phyloP scores from a whole-genome alignment of 257 asterid genomes.

The Marsdenia floribunda region DNA sequence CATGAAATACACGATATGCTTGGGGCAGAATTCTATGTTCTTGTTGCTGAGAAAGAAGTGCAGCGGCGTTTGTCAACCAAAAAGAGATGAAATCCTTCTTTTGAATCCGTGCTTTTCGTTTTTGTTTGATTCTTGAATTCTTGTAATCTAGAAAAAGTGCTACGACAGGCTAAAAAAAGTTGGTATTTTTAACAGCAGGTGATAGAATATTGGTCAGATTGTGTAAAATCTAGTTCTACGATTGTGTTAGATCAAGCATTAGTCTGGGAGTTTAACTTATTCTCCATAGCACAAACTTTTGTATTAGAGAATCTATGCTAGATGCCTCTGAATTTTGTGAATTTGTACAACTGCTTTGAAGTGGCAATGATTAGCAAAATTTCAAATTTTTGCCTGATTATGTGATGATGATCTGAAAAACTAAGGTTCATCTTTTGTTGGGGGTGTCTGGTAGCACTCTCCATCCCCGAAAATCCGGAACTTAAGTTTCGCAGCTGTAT shows the following conservation, averaged over 20 bases:
- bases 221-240: neutral
- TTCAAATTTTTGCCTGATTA: neutral
- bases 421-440: constrained; percentile 35
- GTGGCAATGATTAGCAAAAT: neutral
- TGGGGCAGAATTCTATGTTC: constrained; percentile 73
- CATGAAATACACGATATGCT: constrained; percentile 81
- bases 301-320: neutral
- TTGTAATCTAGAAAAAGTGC: neutral
- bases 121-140: constrained; percentile 1
- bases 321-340: neutral
- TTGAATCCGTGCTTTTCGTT: too few relatives aligned
- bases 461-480: constrained; percentile 76
- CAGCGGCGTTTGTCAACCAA: constrained; percentile 44
- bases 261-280: neutral
- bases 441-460: constrained; percentile 41
- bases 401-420: neutral
- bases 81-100: constrained; percentile 27
- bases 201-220: neutral
- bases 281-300: neutral
- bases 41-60: constrained; percentile 84
- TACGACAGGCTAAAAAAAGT: neutral
- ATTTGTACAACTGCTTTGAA: neutral
- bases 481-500: constrained; percentile 72
- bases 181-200: neutral
- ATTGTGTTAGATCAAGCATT: neutral